Percentiles rank a stretch among this genome's conserved stretches.
These are phyloP conservation scores for Trichophyton schoenleinii DNA, from an alignment of 2,329 filamentous ascomycete genomes.

Conservation along the genomic window DNA sequence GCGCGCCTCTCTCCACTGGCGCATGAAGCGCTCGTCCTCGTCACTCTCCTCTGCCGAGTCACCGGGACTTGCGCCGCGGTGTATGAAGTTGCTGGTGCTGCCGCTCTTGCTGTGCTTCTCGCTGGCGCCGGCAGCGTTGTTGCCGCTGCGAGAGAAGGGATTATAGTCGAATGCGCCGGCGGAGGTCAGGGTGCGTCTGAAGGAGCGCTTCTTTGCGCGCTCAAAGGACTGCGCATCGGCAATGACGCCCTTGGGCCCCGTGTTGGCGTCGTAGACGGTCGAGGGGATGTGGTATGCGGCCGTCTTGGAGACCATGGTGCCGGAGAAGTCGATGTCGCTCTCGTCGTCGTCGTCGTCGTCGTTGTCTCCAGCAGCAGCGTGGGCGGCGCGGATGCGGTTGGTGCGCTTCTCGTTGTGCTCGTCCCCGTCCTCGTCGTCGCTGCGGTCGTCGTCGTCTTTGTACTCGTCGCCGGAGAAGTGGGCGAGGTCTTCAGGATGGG, in stretches of 20 bases:
- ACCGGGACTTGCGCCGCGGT: background rate
- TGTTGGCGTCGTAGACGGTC: slow-evolving; percentile 38
- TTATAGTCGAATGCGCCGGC: slow-evolving; percentile 24
- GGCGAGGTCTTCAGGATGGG: slow-evolving; percentile 33
- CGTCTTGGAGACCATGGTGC: slow-evolving; percentile 29
- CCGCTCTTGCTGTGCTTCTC: background rate
- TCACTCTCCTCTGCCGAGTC: slow-evolving; percentile 22
- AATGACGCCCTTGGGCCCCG: slow-evolving; percentile 41
- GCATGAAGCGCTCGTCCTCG: slow-evolving; percentile 66
- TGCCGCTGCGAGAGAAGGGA: slow-evolving; percentile 13
- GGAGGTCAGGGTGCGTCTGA: slow-evolving; percentile 32
- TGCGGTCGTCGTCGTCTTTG: slow-evolving; percentile 18
- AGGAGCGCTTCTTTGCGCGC: slow-evolving; percentile 36
- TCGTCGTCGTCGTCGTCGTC: slow-evolving; percentile 23
- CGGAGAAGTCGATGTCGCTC: slow-evolving; percentile 9
- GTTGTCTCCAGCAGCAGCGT: slow-evolving; percentile 5
- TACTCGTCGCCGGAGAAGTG: slow-evolving; percentile 15
- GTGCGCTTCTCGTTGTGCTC: background rate
- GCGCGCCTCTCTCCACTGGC: slow-evolving; percentile 70
- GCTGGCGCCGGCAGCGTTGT: background rate
- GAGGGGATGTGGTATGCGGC: slow-evolving; percentile 33
- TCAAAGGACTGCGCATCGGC: slow-evolving; percentile 40
- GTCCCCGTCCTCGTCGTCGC: slow-evolving; percentile 14
- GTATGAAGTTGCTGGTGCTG: background rate
- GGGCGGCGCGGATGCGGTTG: background rate